Base-by-base conservation (phyloP, 1,284 basidiomycete species). In the Tilletia horrida region DNA sequence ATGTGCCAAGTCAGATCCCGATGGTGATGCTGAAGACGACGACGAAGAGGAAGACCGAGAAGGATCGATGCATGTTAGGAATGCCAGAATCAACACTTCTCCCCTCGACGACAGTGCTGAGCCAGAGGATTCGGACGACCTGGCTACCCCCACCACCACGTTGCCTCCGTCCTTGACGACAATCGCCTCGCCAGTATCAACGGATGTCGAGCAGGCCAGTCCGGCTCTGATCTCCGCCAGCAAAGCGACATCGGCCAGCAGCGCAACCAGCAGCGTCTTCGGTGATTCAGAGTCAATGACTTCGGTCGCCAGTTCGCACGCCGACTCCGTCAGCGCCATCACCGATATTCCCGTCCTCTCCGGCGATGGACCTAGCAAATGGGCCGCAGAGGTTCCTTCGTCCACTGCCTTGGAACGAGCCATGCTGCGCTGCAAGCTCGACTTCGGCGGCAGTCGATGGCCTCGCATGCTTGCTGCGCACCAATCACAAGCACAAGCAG, bases 401-500 rank as follows among this genome's bases (percentile, higher is more conserved):
- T 59, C 55, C 16, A 59, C 27, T 7, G 55, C 27, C 27, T 25
- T 59, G 13, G 55, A 59, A 27, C 8, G 55, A 27, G 55, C 55
- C 25, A 59, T 59, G 55, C 27, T 59, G 31, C 55, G 55, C 27
- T 29, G 55, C 29, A 59, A 59, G 29, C 55, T 59, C 16, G 55
- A 59, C 27, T 59, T 59, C 35, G 55, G 55, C 25, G 55, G 27
- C 45, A 23, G 45, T 18, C 18, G 45, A 48, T 48, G 6, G 35
- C 35, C 4, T 6, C 35, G 11, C 6, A 40, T 40, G 35, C 35
- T 40, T 40, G 35, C 35, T 40, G 35, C 35, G 6, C 35, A 40
- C 11, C 35, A 40, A 11, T 40, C 35, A 40, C 35, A 40, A 6
- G 35, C 35, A 6, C 35, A 40, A 40, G 35, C 35, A 4, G 35